phyloP scores from a whole-genome alignment of 768 basidiomycete species.

The Pleurotus sapidus region DNA sequence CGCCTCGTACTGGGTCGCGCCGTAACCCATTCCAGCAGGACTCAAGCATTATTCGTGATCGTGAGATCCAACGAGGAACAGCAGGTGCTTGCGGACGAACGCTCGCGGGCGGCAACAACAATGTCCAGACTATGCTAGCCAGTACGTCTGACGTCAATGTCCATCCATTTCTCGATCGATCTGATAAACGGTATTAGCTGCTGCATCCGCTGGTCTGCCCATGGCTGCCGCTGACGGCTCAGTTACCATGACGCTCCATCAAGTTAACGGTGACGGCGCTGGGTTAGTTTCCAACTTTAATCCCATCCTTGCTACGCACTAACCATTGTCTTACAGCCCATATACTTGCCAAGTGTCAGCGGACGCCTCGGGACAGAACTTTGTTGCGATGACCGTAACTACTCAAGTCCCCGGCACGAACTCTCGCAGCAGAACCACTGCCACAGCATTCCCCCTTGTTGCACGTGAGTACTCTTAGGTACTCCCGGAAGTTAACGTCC shows the following conservation, averaged over 20 bases:
- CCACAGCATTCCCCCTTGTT: constrained; percentile 5
- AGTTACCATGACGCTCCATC: not conserved
- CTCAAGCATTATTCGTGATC: not conserved
- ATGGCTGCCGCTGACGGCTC: not conserved
- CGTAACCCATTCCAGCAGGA: not conserved
- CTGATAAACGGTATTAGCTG: not conserved
- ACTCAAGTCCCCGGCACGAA: constrained; percentile 3
- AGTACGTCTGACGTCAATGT: not conserved
- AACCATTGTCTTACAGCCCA: not conserved
- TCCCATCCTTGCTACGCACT: not conserved
- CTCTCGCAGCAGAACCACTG: not conserved
- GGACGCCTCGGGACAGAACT: not conserved
- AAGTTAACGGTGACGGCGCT: not conserved
- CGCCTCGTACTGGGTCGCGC: not conserved
- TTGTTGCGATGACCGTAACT: not conserved
- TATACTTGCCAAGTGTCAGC: not conserved
- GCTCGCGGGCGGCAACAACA: not conserved
- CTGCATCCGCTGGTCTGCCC: not conserved
- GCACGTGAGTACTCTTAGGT: not conserved
- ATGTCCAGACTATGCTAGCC: not conserved
- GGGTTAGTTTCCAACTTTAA: not conserved
- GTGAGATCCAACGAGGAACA: not conserved
- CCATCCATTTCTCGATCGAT: not conserved
- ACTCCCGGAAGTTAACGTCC: not conserved
- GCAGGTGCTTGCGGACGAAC: not conserved